Percentiles rank a stretch among this genome's conserved stretches.
These are phyloP conservation scores for Russula dissimulans DNA, from an alignment of 768 basidiomycete genomes.

Conservation along the genomic window DNA sequence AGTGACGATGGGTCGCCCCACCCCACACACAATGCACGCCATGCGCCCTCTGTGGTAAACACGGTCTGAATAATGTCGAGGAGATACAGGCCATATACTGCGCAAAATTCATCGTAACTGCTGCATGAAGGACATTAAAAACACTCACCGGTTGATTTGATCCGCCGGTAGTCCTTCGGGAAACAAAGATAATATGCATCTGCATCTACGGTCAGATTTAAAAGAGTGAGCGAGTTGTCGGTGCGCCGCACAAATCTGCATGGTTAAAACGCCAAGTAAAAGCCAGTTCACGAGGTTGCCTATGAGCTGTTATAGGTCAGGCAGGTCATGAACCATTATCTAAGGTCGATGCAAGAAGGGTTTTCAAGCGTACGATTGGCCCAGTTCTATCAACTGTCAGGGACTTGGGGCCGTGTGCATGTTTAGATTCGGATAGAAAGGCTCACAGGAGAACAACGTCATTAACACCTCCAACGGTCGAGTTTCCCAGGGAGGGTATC, in stretches of 20 bases:
- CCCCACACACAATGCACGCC: neutral
- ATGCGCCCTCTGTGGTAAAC: neutral
- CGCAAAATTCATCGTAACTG: neutral
- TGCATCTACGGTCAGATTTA: neutral
- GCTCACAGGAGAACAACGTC: neutral
- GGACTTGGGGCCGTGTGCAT: neutral
- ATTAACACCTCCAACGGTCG: neutral
- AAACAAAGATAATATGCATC: slow-evolving; percentile 2
- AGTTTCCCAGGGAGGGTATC: neutral
- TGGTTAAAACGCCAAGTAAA: neutral
- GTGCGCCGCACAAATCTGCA: slow-evolving; percentile 6
- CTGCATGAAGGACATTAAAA: neutral
- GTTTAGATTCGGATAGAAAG: neutral
- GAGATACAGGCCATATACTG: slow-evolving; percentile 7
- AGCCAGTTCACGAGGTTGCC: neutral
- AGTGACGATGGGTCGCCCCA: neutral
- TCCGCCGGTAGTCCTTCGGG: neutral
- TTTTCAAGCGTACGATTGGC: neutral
- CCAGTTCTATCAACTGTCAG: neutral
- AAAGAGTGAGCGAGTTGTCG: neutral
- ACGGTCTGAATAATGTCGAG: neutral
- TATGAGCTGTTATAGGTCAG: neutral
- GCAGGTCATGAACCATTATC: neutral
- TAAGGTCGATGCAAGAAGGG: neutral
- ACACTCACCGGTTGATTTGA: neutral